Base-by-base conservation (phyloP, 2,329 filamentous ascomycete species). In the Scedosporium dehoogii region DNA sequence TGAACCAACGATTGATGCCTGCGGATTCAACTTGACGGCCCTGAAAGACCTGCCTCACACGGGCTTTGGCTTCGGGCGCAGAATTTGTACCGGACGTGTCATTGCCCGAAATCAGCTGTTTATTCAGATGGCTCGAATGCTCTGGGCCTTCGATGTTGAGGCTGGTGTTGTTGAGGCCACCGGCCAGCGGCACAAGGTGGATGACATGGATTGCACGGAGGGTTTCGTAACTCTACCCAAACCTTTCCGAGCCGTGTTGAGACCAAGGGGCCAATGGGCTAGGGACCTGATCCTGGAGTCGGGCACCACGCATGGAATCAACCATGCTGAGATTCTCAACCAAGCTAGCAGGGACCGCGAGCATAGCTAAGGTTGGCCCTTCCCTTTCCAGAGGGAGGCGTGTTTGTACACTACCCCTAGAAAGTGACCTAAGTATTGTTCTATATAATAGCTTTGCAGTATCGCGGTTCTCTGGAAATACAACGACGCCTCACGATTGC, bases 81-180 rank as follows among this genome's bases (percentile, higher is more conserved):
- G 81, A 1, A 71, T 78, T 1, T 77, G 74, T 25, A 73, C 70
- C 2, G 73, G 72, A 0, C 76, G 78, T 10, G 75, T 80, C 64
- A 74, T 84, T 16, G 79, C 80, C 1, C 76, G 81, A 44, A 76
- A 79, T 23, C 75, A 73, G 14, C 68, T 82, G 4, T 79, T 75
- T 63, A 68, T 78, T 4, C 67, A 68, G 25, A 70, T 79, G 33
- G 71, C 78, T 0, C 72, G 75, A 18, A 58, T 81, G 27, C 67
- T 85, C 0, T 85, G 81, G 82, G 79, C 77, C 0, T 82, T 82
- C 65, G 69, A 78, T 5, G 68, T 76, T 16, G 65, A 69, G 60
- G 63, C 68, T 1, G 69, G 68, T 7, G 58, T 69, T 4, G 58
- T 66, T 14, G 66, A 66, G 33, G 44, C 63, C 2, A 65, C 65